Percentiles rank a stretch among this genome's conserved stretches.
Evolutionary conservation across 148 eudicot species (phyloP).

Genomic region (Rhododendron vialii): DNA sequence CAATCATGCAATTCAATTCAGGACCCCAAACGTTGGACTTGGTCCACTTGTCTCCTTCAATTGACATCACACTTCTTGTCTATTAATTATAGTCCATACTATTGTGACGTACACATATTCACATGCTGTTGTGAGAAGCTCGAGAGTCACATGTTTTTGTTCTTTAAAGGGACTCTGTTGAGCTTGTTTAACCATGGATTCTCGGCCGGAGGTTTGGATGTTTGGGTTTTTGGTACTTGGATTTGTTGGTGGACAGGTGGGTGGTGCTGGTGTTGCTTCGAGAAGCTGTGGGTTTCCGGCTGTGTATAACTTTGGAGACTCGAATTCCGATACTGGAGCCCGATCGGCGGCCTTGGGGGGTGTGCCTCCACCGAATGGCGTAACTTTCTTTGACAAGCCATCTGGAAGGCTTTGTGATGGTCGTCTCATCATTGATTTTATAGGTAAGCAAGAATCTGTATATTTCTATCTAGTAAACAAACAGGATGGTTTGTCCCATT

Average conservation of each 20-base stretch:
- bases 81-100: background rate
- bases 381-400: background rate
- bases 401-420: conserved; percentile 5
- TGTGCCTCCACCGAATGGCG: background rate
- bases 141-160: background rate
- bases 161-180: background rate
- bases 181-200: conserved; percentile 6
- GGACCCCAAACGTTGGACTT: background rate
- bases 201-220: background rate
- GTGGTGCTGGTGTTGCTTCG: background rate
- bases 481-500: background rate
- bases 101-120: background rate
- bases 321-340: conserved; percentile 18
- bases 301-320: conserved; percentile 19
- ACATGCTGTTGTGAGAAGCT: background rate
- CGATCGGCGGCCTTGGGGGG: background rate
- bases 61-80: background rate
- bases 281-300: conserved; percentile 9
- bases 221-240: background rate
- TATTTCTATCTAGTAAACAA: background rate
- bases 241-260: background rate
- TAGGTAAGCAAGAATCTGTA: conserved; percentile 3
- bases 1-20: background rate
- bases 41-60: background rate
- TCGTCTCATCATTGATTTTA: conserved; percentile 14